phyloP scores from a whole-genome alignment of 495 filamentous ascomycete genomes.

The Daldinia caldariorum region DNA sequence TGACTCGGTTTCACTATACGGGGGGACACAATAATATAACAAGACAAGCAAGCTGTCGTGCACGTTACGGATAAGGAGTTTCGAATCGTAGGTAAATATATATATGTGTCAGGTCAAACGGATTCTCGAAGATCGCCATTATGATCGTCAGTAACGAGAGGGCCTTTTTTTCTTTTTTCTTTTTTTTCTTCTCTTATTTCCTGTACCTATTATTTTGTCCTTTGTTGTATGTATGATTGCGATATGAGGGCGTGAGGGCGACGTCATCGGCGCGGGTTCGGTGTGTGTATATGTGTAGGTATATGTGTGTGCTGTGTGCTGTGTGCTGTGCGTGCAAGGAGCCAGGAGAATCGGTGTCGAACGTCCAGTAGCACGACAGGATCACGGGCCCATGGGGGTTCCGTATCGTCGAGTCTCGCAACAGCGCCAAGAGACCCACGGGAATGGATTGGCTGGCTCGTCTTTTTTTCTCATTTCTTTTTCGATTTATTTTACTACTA shows the following conservation, averaged over 20 bases:
- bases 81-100: not conserved
- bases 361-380: not conserved
- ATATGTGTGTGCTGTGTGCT: too few species aligned
- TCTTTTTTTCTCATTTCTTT: conserved; percentile 13
- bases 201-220: too few species aligned
- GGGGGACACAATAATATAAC: conserved; percentile 9
- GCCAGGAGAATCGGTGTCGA: conserved; percentile 34
- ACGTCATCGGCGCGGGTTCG: conserved; percentile 36
- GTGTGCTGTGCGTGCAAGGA: conserved; percentile 18
- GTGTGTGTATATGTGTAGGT: conserved; percentile 12
- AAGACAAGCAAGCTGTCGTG: not conserved
- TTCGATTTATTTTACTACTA: too few species aligned
- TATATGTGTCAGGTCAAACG: conserved; percentile 4
- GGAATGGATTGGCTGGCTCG: conserved; percentile 30
- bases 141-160: too few species aligned
- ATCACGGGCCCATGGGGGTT: conserved; percentile 14
- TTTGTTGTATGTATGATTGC: conserved; percentile 14
- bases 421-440: conserved; percentile 36
- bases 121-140: not conserved
- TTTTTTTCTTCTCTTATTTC: not conserved
- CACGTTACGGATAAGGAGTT: not conserved
- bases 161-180: not conserved
- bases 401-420: conserved; percentile 27
- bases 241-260: conserved; percentile 18
- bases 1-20: not conserved